Evolutionary conservation across 306 rosid genomes (phyloP).

Genomic region (Quercus variabilis): DNA sequence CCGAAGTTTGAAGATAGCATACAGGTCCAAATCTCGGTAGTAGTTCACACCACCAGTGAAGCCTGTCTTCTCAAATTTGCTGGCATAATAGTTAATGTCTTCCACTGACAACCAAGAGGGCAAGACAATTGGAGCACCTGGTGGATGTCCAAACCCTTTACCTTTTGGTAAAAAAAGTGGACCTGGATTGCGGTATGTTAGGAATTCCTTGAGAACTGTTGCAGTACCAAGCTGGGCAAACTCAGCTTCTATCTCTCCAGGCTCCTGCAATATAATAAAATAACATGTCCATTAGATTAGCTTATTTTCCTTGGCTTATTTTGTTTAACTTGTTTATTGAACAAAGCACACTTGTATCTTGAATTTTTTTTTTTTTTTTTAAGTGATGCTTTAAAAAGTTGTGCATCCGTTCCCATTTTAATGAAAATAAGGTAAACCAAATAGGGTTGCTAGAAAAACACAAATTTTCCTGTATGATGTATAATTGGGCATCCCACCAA

Average conservation of each 20-base stretch:
- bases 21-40: conserved; percentile 68
- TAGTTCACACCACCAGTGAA: conserved; percentile 68
- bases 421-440: too few relatives aligned
- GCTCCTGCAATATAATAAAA: conserved; percentile 35
- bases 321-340: too few relatives aligned
- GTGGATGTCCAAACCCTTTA: conserved; percentile 40
- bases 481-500: neutral
- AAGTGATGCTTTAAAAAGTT: too few relatives aligned
- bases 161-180: conserved; percentile 62
- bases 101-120: conserved; percentile 72
- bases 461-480: neutral
- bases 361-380: too few relatives aligned
- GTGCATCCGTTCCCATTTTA: too few relatives aligned
- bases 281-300: neutral
- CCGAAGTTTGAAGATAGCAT: conserved; percentile 11
- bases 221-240: conserved; percentile 61
- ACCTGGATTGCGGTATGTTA: conserved; percentile 52
- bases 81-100: conserved; percentile 55
- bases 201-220: conserved; percentile 57
- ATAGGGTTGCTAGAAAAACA: too few relatives aligned
- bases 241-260: conserved; percentile 70
- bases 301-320: too few relatives aligned
- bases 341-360: too few relatives aligned
- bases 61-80: conserved; percentile 56
- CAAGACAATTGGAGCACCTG: conserved; percentile 43